Conservation (phyloP, 768 basidiomycete species). For the Cystofilobasidium bisporidii region DNA sequence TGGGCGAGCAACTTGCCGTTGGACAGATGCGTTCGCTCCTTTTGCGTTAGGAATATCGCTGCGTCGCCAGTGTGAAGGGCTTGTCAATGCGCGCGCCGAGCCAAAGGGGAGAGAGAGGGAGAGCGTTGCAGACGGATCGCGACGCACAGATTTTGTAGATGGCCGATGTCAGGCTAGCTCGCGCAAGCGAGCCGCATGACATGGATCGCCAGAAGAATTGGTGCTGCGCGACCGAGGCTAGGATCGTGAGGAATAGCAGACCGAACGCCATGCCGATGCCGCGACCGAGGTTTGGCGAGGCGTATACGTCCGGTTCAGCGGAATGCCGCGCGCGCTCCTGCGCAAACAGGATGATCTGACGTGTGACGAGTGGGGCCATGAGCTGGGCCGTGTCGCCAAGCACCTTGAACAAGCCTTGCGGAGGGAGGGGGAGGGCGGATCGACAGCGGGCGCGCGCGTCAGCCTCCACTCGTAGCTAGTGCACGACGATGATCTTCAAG, state of each 20-base stretch:
- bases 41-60: conserved; percentile 15
- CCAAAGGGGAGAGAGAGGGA: background rate
- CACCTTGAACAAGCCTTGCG: conserved; percentile 36
- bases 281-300: conserved; percentile 33
- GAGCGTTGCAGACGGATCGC: background rate
- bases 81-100: background rate
- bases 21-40: conserved; percentile 30
- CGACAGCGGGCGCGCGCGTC: no score
- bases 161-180: conserved; percentile 35
- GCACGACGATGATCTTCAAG: no score
- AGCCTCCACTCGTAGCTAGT: no score
- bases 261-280: conserved; percentile 39
- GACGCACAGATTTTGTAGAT: conserved; percentile 30
- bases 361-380: conserved; percentile 36
- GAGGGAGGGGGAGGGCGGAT: background rate
- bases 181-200: conserved; percentile 34
- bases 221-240: conserved; percentile 36
- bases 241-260: conserved; percentile 34
- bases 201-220: conserved; percentile 41
- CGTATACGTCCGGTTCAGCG: background rate
- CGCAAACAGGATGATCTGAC: conserved; percentile 41
- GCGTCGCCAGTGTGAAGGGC: background rate
- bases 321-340: conserved; percentile 26
- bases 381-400: conserved; percentile 35
- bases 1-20: conserved; percentile 37